Evolutionary conservation across 129 eudicot genomes (phyloP).

Genomic region (Chrysanthemum lavandulifolium): DNA sequence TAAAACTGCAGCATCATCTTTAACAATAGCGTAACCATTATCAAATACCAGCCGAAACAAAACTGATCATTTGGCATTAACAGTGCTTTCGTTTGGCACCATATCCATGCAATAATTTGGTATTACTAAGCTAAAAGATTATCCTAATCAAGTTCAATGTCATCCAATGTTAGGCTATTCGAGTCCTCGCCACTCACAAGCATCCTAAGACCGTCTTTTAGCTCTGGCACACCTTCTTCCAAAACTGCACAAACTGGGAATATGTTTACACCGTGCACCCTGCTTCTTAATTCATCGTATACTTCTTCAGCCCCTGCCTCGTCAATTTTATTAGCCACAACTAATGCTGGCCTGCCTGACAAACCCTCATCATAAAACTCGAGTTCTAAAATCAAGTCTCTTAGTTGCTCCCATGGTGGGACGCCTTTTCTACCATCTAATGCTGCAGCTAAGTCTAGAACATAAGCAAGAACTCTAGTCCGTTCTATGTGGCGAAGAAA

Average conservation of each 20-base stretch:
- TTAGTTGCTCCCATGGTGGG: constrained; percentile 94
- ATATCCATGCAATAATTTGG: neutral
- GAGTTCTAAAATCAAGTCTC: constrained; percentile 71
- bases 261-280: constrained; percentile 70
- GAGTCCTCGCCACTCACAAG: constrained; percentile 61
- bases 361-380: constrained; percentile 81
- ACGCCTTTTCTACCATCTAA: constrained; percentile 78
- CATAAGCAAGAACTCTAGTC: constrained; percentile 79
- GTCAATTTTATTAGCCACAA: constrained; percentile 92
- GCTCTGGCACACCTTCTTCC: constrained; percentile 76
- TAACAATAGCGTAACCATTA: neutral
- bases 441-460: constrained; percentile 73
- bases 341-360: constrained; percentile 65
- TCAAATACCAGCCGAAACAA: neutral
- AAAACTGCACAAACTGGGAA: constrained; percentile 86
- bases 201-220: constrained; percentile 68
- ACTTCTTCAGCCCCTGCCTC: constrained; percentile 80
- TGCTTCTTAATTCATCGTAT: constrained; percentile 56
- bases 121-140: neutral
- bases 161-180: constrained; percentile 35
- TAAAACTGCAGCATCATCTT: neutral
- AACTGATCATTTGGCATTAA: neutral
- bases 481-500: constrained; percentile 91
- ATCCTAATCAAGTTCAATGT: constrained; percentile 45
- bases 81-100: neutral